phyloP scores from a whole-genome alignment of 495 filamentous ascomycete genomes.

The Penicillium mononematosum region DNA sequence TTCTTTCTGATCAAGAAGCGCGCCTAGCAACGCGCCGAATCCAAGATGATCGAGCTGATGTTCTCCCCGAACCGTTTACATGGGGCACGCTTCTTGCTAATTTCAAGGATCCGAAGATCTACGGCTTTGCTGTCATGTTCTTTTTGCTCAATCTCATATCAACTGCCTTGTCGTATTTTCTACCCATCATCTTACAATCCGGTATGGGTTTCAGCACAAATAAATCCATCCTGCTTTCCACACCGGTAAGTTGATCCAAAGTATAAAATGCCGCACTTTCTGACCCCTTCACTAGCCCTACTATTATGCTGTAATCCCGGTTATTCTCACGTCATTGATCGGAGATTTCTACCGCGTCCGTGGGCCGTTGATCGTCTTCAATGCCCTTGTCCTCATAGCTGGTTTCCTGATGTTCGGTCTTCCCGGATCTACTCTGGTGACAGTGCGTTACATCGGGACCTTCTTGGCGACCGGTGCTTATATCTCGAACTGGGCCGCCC shows the following conservation, averaged over 20 bases:
- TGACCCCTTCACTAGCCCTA: constrained; percentile 51
- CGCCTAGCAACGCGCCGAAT: constrained; percentile 57
- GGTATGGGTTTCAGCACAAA: constrained; percentile 71
- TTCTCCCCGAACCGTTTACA: constrained; percentile 58
- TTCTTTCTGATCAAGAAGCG: constrained; percentile 60
- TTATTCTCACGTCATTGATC: constrained; percentile 64
- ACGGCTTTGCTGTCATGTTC: constrained; percentile 69
- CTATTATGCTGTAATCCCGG: constrained; percentile 71
- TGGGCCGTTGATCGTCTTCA: constrained; percentile 71
- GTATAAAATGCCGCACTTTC: not conserved
- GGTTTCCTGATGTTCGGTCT: constrained; percentile 77
- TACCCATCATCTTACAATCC: constrained; percentile 68
- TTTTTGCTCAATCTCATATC: constrained; percentile 73
- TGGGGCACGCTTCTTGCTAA: constrained; percentile 58
- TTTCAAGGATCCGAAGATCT: constrained; percentile 67
- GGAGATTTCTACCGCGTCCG: constrained; percentile 65
- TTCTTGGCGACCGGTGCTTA: constrained; percentile 78
- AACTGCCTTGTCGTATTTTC: constrained; percentile 65
- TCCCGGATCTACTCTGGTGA: constrained; percentile 53
- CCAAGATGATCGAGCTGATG: constrained; percentile 63
- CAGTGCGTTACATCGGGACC: constrained; percentile 70
- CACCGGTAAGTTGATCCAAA: constrained; percentile 45
- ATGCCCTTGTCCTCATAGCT: constrained; percentile 65
- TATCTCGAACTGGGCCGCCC: constrained; percentile 75
- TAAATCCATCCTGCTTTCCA: constrained; percentile 66